These are phyloP conservation scores for Hemileccinum impolitum DNA, from an alignment of 768 basidiomycete species.

Conservation along the genomic window DNA sequence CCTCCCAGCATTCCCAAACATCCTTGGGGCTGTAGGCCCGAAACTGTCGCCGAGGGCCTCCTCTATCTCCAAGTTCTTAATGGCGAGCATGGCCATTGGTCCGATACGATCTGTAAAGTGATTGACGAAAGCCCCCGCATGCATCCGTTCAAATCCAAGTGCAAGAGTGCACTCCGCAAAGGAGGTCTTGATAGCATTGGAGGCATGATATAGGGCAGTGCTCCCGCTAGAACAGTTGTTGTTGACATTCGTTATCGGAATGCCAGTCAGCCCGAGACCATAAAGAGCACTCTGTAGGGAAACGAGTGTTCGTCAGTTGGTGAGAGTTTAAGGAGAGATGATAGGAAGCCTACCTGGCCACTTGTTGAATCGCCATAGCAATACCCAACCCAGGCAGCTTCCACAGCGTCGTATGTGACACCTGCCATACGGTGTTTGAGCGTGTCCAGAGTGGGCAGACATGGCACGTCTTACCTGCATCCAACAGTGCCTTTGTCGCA, in stretches of 20 bases:
- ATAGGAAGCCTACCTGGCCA: slow-evolving; percentile 50
- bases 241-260: slow-evolving; percentile 82
- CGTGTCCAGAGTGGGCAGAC: neutral
- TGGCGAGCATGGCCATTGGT: slow-evolving; percentile 43
- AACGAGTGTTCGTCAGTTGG: neutral
- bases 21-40: slow-evolving; percentile 64
- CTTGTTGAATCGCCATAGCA: slow-evolving; percentile 68
- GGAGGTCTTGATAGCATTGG: slow-evolving; percentile 62
- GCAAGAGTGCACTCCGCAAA: slow-evolving; percentile 71
- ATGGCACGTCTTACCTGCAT: slow-evolving; percentile 49
- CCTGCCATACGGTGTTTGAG: slow-evolving; percentile 38
- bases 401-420: slow-evolving; percentile 72
- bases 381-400: slow-evolving; percentile 73
- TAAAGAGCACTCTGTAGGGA: slow-evolving; percentile 63
- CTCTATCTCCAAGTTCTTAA: slow-evolving; percentile 47
- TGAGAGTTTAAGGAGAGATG: neutral
- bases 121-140: slow-evolving; percentile 64
- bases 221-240: slow-evolving; percentile 84
- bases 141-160: slow-evolving; percentile 82
- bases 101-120: slow-evolving; percentile 50
- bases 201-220: slow-evolving; percentile 68
- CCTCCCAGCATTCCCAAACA: slow-evolving; percentile 66
- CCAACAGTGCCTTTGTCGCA: slow-evolving; percentile 79
- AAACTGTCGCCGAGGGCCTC: slow-evolving; percentile 48
- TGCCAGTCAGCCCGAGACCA: slow-evolving; percentile 74